phyloP scores from a whole-genome alignment of 495 filamentous ascomycete species.

The Saxophila tyrrhenica region DNA sequence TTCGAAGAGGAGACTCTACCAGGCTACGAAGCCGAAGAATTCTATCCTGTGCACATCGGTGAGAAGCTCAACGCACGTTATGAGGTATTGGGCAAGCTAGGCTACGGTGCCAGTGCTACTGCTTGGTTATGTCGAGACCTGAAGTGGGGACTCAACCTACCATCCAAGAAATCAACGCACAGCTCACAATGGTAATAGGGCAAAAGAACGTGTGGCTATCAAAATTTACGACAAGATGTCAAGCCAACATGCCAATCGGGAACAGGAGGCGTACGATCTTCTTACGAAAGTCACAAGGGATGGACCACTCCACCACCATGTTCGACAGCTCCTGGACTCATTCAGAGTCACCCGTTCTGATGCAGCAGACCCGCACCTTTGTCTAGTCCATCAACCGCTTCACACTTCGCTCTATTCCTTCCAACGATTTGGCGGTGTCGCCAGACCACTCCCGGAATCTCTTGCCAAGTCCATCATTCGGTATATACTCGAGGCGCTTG shows the following conservation, averaged over 20 bases:
- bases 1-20: constrained; percentile 34
- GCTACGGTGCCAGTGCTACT: constrained; percentile 36
- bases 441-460: neutral
- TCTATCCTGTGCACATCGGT: constrained; percentile 35
- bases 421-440: neutral
- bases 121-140: constrained; percentile 44
- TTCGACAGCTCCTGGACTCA: neutral
- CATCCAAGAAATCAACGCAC: too few relatives aligned
- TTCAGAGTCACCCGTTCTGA: neutral
- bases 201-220: neutral
- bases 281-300: neutral
- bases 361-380: neutral
- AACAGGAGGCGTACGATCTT: neutral
- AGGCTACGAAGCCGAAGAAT: constrained; percentile 28
- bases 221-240: neutral
- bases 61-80: constrained; percentile 32
- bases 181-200: too few relatives aligned
- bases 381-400: neutral
- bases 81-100: constrained; percentile 36
- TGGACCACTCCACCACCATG: too few relatives aligned
- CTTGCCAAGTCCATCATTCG: neutral
- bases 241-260: neutral
- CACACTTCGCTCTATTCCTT: neutral
- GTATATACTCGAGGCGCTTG: constrained; percentile 27
- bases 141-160: too few relatives aligned